Percentiles rank a stretch among this genome's conserved stretches.
Evolutionary conservation across 306 rosid species (phyloP).

Genomic region (Rosa rugosa): DNA sequence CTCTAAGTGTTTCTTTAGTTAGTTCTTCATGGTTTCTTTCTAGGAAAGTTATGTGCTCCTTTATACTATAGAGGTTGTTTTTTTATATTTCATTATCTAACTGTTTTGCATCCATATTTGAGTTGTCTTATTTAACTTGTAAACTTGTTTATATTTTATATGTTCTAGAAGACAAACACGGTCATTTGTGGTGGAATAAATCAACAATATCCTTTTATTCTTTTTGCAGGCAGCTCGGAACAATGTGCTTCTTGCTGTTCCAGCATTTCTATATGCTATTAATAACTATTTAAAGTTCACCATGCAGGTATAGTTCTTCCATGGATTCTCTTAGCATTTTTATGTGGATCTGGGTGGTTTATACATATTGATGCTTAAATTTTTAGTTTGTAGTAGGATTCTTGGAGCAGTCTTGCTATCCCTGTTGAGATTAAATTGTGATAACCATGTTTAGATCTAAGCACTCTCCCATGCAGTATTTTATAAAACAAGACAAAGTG

Average conservation of each 20-base stretch:
- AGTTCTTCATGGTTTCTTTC: neutral
- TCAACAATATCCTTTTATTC: constrained; percentile 21
- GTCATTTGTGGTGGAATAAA: neutral
- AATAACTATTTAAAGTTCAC: constrained; percentile 96
- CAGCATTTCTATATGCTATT: constrained; percentile 92
- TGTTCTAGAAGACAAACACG: neutral
- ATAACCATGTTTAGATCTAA: constrained; percentile 4
- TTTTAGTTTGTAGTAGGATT: neutral
- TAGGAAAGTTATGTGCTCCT: neutral
- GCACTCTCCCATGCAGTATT: neutral
- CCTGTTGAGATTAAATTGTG: neutral
- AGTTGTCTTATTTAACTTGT: neutral
- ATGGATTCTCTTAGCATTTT: neutral
- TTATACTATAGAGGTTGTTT: neutral
- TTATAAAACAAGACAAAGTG: neutral
- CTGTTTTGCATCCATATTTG: neutral
- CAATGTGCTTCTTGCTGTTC: constrained; percentile 95
- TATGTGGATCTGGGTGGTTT: neutral
- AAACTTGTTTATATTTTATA: neutral
- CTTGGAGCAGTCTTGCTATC: neutral
- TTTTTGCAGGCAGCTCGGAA: constrained; percentile 88
- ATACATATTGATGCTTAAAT: neutral
- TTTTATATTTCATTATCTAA: neutral
- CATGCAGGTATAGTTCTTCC: constrained; percentile 74
- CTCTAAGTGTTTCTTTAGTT: neutral